Base-by-base conservation (phyloP, 225 moss, liverwort and hornwort genomes). In the Physcomitrellopsis africana region DNA sequence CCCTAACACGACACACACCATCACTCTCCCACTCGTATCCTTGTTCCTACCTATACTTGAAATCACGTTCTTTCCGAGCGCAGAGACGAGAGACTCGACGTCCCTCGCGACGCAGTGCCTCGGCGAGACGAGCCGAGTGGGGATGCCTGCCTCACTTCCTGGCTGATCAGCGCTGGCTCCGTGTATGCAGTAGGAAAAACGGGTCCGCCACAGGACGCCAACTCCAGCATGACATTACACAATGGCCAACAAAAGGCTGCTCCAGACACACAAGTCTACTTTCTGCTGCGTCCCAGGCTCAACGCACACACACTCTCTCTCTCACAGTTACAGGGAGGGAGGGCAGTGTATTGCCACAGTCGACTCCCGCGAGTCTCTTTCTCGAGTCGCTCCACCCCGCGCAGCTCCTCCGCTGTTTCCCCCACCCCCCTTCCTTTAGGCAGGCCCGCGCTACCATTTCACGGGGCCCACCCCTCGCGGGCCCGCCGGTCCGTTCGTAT, bases 181-280 rank as follows among this genome's bases (percentile, higher is more conserved):
- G 56, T 27, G 56, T 55, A 27, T 13, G 54, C 61, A 60, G 24
- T 60, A 29, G 20, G 15, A 60, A 8, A 65, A 52, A 65, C n/a
- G 72, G 69, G 51, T 68, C 68, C 68, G 56, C 56, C 22, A 15
- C 32, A 2, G 32, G 32, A 37, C 32, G 32, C 17, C 42, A 37
- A 68, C 32, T 51, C 53, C 19, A 62, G n/a, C 4, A 75, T 49
- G 66, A 79, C 79, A 66, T 59, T 20, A 66, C 65, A 60, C 64
- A 60, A 70, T 69, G 55, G 15, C 2, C 58, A 43, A 9, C 56
- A 61, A 43, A 17, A 76, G 71, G 65, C 65, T 66, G 66, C 73
- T 72, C 75, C 65, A 75, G 75, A 66, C 60, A 65, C 64, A 68
- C 74, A 78, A 69, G 73, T 73, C 80, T 80, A 57, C 71, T 79